These are phyloP conservation scores for Raffaelea albimanens DNA, from an alignment of 2,329 filamentous ascomycete genomes.

Conservation along the genomic window DNA sequence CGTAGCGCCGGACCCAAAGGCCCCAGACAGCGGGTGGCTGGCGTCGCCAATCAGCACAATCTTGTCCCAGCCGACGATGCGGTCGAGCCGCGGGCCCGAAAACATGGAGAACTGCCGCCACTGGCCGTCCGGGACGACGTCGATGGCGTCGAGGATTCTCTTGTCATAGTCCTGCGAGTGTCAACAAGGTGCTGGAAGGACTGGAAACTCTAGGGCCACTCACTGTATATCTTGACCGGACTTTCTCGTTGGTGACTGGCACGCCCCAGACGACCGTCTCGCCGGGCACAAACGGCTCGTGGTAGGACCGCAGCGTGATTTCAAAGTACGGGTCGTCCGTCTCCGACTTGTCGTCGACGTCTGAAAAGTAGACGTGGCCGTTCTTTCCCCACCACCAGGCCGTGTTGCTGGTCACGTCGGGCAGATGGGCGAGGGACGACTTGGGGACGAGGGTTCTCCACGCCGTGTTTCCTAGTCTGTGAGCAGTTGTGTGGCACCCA, in stretches of 20 bases:
- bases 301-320: neutral
- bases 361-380: slow-evolving; percentile 2
- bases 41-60: slow-evolving; percentile 1
- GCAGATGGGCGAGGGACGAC: neutral
- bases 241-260: neutral
- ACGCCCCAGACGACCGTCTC: slow-evolving; percentile 1
- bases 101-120: neutral
- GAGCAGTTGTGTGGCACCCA: too few relatives aligned
- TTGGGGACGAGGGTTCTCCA: slow-evolving; percentile 1
- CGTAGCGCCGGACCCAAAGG: slow-evolving; percentile 2
- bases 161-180: neutral
- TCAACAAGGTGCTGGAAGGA: neutral
- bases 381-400: slow-evolving; percentile 1
- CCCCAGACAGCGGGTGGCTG: neutral
- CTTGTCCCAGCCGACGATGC: slow-evolving; percentile 1
- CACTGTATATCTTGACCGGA: neutral
- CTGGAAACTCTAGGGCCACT: too few relatives aligned
- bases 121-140: neutral
- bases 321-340: neutral
- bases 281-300: neutral
- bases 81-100: neutral
- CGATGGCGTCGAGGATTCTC: neutral
- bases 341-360: neutral
- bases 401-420: neutral
- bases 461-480: neutral